Evolutionary conservation across 2,329 filamentous ascomycete species (phyloP), one percentile per base, ranked within the genome.

Genomic region (Aureobasidium vineae): DNA sequence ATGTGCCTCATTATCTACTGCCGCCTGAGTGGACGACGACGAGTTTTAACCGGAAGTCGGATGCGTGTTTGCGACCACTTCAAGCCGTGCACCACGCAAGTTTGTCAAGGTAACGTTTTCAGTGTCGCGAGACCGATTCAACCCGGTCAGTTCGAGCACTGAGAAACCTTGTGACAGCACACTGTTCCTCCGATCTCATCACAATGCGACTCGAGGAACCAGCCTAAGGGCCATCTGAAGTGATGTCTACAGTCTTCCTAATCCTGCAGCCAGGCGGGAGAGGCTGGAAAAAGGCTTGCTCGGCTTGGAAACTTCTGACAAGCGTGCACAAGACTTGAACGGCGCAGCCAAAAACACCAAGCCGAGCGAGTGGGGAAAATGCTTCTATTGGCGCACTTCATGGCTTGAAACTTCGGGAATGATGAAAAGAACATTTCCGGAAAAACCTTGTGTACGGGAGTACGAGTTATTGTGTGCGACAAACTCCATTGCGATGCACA

Each of bases 301-400:
- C 54, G 49, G 49, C 61, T 64, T 64, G 59, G 21, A 63, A 52
- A 45, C 21, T 54, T 47, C 21, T 26, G 57, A 49, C 57, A 61
- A 61, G 57, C 57, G 43, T 36, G 47, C 23, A 64, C 49, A 64
- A 64, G 49, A 64, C 15, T 54, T 23, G 15, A 64, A 64, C 61
- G 61, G 61, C 61, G 36, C 36, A 26, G 28, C 23, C 19, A 23
- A 53, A 52, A 47, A 43, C 16, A 21, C 36, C 15, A 2, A 52
- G 38, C 61, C 45, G 45, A 63, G n/a, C 49, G 19, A 26, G 61
- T 45, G 61, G 61, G 47, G 40, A 64, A 61, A 64, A 54, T 64
- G 61, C 61, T 54, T 64, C 49, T 64, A 50, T 63, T 49, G 41
- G 57, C 41, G 41, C 31, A 31, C 7, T 1, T 5, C 19, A 26